These are phyloP conservation scores for Colletotrichum spaethianum DNA, from an alignment of 2,329 filamentous ascomycete species.

Conservation along the genomic window DNA sequence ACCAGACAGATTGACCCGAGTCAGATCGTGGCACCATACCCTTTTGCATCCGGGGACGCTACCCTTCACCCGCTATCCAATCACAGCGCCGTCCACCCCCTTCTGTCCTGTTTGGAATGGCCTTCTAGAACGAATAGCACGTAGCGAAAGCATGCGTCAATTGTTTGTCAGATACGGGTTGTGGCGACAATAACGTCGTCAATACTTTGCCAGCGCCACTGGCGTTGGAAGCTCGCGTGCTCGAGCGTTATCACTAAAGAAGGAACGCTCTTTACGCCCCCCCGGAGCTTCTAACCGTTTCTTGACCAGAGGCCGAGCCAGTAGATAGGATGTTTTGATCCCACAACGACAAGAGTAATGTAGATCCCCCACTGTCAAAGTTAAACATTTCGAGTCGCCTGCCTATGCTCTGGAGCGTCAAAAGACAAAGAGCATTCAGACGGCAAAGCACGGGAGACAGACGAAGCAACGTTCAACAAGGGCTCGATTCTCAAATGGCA, in stretches of 20 bases:
- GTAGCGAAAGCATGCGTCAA: constrained; percentile 12
- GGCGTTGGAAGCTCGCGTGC: constrained; percentile 16
- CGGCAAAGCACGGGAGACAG: background rate
- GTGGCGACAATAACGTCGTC: background rate
- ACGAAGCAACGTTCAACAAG: background rate
- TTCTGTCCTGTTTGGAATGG: background rate
- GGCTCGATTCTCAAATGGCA: background rate
- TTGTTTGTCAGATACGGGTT: constrained; percentile 9
- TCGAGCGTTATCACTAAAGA: constrained; percentile 10
- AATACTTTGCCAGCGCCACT: background rate
- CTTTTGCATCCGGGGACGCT: constrained; percentile 3
- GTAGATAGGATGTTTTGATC: background rate
- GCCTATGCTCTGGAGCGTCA: background rate
- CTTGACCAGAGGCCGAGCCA: constrained; percentile 6
- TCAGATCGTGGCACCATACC: constrained; percentile 19
- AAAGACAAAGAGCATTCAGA: background rate
- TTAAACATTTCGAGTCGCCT: background rate
- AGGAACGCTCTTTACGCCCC: background rate
- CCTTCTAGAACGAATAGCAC: constrained; percentile 25
- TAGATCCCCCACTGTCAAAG: background rate
- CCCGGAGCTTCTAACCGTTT: constrained; percentile 24
- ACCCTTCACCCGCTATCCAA: constrained; percentile 22
- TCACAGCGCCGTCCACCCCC: background rate
- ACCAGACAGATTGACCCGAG: constrained; percentile 8
- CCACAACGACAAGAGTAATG: too few species aligned